These are phyloP conservation scores for Rhodocollybia butyracea DNA, from an alignment of 768 basidiomycete species.

Conservation along the genomic window DNA sequence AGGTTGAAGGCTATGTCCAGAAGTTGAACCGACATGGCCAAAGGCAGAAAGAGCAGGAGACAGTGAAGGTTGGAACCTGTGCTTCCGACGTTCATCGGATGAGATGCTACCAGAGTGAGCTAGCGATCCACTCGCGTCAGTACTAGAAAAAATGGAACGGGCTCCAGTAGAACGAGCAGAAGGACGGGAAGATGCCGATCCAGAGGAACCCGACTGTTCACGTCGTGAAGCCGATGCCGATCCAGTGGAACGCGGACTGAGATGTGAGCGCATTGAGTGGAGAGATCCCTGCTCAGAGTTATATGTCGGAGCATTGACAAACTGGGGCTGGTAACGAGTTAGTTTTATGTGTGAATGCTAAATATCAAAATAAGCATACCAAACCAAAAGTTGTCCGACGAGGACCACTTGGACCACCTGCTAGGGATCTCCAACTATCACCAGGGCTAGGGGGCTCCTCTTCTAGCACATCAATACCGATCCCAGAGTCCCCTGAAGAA, in stretches of 20 bases:
- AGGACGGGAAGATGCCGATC: conserved; percentile 55
- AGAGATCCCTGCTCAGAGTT: conserved; percentile 65
- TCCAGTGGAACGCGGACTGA: conserved; percentile 52
- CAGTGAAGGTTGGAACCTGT: conserved; percentile 19
- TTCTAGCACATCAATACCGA: conserved; percentile 62
- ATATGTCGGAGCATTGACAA: conserved; percentile 37
- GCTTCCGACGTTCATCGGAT: conserved; percentile 43
- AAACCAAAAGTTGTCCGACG: conserved; percentile 60
- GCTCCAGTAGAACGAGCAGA: conserved; percentile 40
- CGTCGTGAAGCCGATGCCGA: conserved; percentile 50
- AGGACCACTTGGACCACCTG: conserved; percentile 28
- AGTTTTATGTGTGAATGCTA: conserved; percentile 13
- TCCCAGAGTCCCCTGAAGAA: conserved; percentile 29
- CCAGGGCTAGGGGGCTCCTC: conserved; percentile 64
- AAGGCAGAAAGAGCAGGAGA: conserved; percentile 55
- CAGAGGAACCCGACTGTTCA: conserved; percentile 37
- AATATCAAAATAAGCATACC: conserved; percentile 36
- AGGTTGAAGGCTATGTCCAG: conserved; percentile 5
- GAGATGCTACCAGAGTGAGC: conserved; percentile 52
- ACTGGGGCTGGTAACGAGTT: conserved; percentile 33
- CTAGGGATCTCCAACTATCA: conserved; percentile 58
- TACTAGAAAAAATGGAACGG: conserved; percentile 24
- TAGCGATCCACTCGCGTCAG: conserved; percentile 39
- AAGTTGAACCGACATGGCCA: conserved; percentile 26
- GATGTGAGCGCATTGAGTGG: conserved; percentile 58